Base-by-base conservation (phyloP, 2,329 filamentous ascomycete genomes). In the Fusarium pilosicola region DNA sequence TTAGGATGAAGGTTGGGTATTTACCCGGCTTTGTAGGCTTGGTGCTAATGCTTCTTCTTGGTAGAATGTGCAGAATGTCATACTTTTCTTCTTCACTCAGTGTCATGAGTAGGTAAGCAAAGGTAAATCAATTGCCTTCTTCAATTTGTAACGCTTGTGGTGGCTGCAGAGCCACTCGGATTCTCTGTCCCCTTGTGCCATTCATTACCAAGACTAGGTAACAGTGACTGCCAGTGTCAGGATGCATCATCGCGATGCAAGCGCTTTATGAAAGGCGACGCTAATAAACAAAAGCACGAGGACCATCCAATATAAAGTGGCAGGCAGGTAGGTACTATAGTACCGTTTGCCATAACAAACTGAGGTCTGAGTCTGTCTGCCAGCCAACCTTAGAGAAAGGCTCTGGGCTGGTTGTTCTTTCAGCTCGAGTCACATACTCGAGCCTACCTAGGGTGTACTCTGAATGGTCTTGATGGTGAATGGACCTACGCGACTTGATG, bases 1-100 rank as follows among this genome's bases (percentile, higher is more conserved):
- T 71, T 22, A 60, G 30, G 55, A 54, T 64, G 46, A 56, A 68
- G 38, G 54, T 63, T 18, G 8, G 20, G 45, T 48, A 20, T 48
- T 48, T 32, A 20, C 38, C 34, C 65, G 49, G 63, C 18, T 70
- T 32, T 54, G 22, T 22, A 42, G 49, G 39, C 12, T 24, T 34
- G 41, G 26, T 41, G 42, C 15, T 22, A 24, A 54, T 48, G 28
- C n/a, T 34, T 28, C 17, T n/a, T 30, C 20, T 62, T 46, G 26
- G 20, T 12, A 24, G 32, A 48, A 48, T 48, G 26, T 51, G 38
- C 39, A 36, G 28, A 36, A 38, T 32, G 14, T 20, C 24, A 55
- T 20, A 46, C 15, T 28, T 39, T 51, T 26, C 3, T 12, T 26
- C 41, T 46, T 28, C 44, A 14, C 20, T 42, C 36, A 18, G 20